phyloP scores from a whole-genome alignment of 83 land plant species.

The Thuja plicata region DNA sequence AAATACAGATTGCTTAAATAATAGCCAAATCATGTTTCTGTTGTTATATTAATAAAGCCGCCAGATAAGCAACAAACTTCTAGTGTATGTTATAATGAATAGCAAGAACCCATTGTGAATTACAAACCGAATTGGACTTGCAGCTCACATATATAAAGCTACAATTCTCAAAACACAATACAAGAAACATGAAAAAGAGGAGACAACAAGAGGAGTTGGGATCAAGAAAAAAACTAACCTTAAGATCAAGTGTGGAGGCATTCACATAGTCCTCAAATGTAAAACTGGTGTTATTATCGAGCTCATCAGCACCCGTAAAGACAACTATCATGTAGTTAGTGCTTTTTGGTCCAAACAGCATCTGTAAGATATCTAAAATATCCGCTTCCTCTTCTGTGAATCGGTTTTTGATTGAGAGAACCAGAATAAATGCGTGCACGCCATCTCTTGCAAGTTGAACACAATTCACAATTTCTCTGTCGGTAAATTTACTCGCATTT shows the following conservation, averaged over 20 bases:
- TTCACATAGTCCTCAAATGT: neutral
- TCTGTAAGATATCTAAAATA: neutral
- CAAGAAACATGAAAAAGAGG: neutral
- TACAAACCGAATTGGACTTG: no score
- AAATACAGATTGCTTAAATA: no score
- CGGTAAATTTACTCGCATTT: no score
- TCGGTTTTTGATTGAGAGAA: neutral
- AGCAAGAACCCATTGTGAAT: no score
- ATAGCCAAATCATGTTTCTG: no score
- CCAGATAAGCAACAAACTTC: no score
- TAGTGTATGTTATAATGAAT: no score
- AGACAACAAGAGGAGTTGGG: neutral
- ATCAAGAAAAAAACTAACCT: neutral
- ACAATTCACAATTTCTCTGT: neutral
- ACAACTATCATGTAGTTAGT: neutral
- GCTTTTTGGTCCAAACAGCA: neutral
- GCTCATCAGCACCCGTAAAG: neutral
- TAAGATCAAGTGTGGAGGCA: neutral
- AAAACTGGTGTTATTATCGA: neutral
- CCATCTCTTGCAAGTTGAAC: neutral
- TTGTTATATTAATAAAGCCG: no score
- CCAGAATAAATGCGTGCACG: neutral
- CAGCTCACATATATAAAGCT: neutral
- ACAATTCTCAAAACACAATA: neutral
- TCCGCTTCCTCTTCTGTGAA: neutral